Evolutionary conservation across 352 stramenopile species (phyloP).

Genomic region (Phytophthora melonis): DNA sequence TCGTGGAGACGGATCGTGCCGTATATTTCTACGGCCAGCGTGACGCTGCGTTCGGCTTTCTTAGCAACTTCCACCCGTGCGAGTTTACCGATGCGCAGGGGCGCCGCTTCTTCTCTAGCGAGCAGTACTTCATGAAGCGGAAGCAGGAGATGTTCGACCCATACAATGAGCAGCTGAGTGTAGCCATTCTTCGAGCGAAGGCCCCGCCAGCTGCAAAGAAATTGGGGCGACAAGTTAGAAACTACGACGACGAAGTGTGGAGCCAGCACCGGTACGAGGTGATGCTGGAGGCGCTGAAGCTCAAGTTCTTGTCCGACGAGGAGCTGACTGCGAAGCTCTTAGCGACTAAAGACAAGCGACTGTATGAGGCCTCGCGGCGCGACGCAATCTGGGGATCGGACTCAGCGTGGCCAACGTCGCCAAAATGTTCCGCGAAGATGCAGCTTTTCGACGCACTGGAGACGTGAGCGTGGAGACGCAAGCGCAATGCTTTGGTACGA

Average conservation of each 20-base stretch:
- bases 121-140: conserved; percentile 80
- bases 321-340: conserved; percentile 47
- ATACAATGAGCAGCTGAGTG: conserved; percentile 39
- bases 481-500: conserved; percentile 53
- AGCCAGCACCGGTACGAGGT: conserved; percentile 43
- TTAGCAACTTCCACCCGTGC: conserved; percentile 78
- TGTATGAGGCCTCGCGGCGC: conserved; percentile 62
- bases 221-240: conserved; percentile 51
- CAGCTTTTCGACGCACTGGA: conserved; percentile 44
- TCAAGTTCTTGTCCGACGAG: conserved; percentile 61
- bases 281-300: conserved; percentile 72
- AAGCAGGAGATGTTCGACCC: conserved; percentile 77
- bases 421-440: conserved; percentile 48
- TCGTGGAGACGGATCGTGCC: conserved; percentile 43
- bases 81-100: conserved; percentile 49
- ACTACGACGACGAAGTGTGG: conserved; percentile 69
- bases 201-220: conserved; percentile 40
- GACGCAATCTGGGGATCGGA: conserved; percentile 75
- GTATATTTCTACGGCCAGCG: conserved; percentile 70
- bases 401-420: conserved; percentile 50
- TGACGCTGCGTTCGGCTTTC: conserved; percentile 48
- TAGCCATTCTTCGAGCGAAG: conserved; percentile 56
- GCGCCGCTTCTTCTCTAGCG: conserved; percentile 62
- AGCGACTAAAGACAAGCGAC: conserved; percentile 48
- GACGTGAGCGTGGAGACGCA: conserved; percentile 48